Evolutionary conservation across 2,329 filamentous ascomycete genomes (phyloP), one percentile per base, ranked within the genome.

Genomic region (Hirsutella thompsonii): DNA sequence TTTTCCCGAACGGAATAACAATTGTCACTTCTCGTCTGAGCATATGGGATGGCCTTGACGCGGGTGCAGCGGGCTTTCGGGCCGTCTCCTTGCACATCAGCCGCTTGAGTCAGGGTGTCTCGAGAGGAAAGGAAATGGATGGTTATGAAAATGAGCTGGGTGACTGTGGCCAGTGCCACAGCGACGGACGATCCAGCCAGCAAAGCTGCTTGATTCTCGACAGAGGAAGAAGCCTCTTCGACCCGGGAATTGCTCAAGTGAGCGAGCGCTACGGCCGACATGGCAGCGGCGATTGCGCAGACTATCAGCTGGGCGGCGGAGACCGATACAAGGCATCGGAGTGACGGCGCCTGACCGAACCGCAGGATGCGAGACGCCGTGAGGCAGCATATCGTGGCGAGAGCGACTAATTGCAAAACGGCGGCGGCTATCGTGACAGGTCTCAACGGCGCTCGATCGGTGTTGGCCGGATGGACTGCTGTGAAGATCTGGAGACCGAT

Each of bases 41-140:
- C 63, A 50, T 76, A 76, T 2, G 65, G 68, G 18, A 76, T 62
- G 4, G 70, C 61, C 55, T 76, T 76, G 48, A 74, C 56, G n/a
- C 64, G 51, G 36, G 45, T 30, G 37, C 34, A 26, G n/a, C 34
- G 19, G 28, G 40, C 30, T n/a, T 37, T 43, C 38, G 42, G 40
- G 16, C 30, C 38, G 9, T 50, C 46, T 9, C 42, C 42, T 13
- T 61, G 58, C 8, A 58, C 55, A 23, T 55, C 53, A 26, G 56
- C 52, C 33, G 58, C 37, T 9, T 38, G 39, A 26, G 33, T 3
- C 20, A 50, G 50, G n/a, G 52, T 48, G 2, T 56, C 42, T 20
- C 67, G 61, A 19, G 54, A 56, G 28, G 56, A 44, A 26, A 70
- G 48, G 46, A 69, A 69, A 48, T 68, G 63, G 20, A 59, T 49